Evolutionary conservation across 306 rosid genomes (phyloP).

Genomic region (Gastrolobium villosum): DNA sequence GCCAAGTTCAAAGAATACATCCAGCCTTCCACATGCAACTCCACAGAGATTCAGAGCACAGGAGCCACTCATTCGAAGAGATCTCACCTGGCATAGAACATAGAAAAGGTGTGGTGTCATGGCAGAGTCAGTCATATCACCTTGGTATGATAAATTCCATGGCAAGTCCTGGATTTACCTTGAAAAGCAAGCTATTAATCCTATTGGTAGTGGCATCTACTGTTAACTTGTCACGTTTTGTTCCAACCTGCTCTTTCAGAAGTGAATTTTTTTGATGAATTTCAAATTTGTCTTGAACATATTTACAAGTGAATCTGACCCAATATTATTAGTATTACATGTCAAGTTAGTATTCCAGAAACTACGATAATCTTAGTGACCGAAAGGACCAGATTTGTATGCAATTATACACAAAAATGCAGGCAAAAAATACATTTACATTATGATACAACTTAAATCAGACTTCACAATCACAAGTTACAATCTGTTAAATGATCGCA

Average conservation of each 20-base stretch:
- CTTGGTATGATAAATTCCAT: constrained; percentile 35
- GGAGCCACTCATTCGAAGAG: constrained; percentile 90
- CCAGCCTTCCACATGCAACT: constrained; percentile 95
- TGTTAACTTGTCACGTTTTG: constrained; percentile 77
- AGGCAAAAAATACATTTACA: not conserved
- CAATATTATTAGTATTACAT: constrained; percentile 19
- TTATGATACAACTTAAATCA: constrained; percentile 23
- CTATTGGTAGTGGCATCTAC: constrained; percentile 73
- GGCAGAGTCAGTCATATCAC: constrained; percentile 37
- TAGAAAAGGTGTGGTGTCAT: constrained; percentile 33
- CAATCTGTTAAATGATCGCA: constrained; percentile 33
- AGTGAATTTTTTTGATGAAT: constrained; percentile 39
- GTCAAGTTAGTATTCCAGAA: constrained; percentile 21
- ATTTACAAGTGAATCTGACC: constrained; percentile 22
- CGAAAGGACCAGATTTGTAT: constrained; percentile 2
- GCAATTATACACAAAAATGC: constrained; percentile 22
- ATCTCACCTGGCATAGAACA: constrained; percentile 81
- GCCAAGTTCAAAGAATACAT: constrained; percentile 74
- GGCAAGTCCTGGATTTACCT: constrained; percentile 65
- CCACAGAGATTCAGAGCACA: constrained; percentile 98
- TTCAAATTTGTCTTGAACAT: constrained; percentile 23
- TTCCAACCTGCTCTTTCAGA: constrained; percentile 81
- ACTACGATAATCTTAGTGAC: constrained; percentile 12
- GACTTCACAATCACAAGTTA: constrained; percentile 11
- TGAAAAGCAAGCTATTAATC: constrained; percentile 81